Base-by-base conservation (phyloP, 345 rosid species). In the Crucihimalaya himalaica region DNA sequence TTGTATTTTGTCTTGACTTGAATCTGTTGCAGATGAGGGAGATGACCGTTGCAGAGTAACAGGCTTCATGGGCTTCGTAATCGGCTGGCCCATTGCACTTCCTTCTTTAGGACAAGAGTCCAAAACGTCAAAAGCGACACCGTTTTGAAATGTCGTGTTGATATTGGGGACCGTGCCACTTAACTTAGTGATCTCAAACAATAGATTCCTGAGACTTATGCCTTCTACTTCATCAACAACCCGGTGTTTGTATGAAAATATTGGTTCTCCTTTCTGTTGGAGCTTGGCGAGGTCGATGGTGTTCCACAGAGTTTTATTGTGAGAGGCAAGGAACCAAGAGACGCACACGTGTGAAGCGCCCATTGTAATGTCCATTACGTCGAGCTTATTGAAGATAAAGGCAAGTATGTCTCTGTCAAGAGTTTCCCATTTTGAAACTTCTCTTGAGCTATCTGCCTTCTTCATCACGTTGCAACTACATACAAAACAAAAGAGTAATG, bases 281-380 rank as follows among this genome's bases (percentile, higher is more conserved):
- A 21, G 23, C 34, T 31, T 57, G 23, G 21, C 6, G 4, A 60
- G 39, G 50, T 48, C 75, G 11, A 71, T 1, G 2, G 75, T 48
- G 20, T 12, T 25, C 68, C 75, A 71, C 0, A 71, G 67, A 35
- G 40, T 35, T 61, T 25, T 60, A 37, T 25, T 48, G 50, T 59
- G 74, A 70, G 66, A 58, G 6, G 39, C 74, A 47, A 70, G 27
- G 59, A 59, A 70, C 74, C 74, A 59, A 45, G 48, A 47, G 39
- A 25, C 1, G 50, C 67, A 70, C 11, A 59, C 67, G 18, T 50
- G 59, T 48, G 67, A 70, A 23, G n/a, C 50, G 14, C 66, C 48
- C 10, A 3, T 47, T 15, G 28, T 47, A 59, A 70, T 6, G 59
- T 70, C 67, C 29, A 8, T 47, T 10, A 48, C 2, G 19, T 50